Evolutionary conservation across 1,139 yeast species (phyloP).

Genomic region (Yamadazyma trypodendri): DNA sequence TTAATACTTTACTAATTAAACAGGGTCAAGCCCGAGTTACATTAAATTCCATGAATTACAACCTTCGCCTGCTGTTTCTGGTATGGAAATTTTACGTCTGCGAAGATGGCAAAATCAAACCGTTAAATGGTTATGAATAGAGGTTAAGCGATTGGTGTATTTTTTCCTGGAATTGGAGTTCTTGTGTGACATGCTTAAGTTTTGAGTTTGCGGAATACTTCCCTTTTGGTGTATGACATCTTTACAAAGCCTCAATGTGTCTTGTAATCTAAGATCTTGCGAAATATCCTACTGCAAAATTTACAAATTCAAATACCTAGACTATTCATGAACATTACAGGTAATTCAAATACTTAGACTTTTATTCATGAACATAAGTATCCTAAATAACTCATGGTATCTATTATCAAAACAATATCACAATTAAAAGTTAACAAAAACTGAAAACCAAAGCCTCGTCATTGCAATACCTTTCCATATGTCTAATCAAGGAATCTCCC

Average conservation of each 20-base stretch:
- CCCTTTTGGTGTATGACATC: background rate
- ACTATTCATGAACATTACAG: background rate
- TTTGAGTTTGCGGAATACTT: background rate
- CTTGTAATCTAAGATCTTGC: background rate
- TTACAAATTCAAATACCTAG: too few species aligned
- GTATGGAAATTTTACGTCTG: background rate
- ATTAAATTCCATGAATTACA: background rate
- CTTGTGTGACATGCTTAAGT: too few species aligned
- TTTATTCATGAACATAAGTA: background rate
- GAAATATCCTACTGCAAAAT: background rate
- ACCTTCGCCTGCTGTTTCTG: conserved; percentile 1
- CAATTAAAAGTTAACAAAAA: background rate
- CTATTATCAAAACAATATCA: background rate
- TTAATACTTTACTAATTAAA: background rate
- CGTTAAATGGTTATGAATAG: too few species aligned
- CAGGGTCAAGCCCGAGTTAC: background rate
- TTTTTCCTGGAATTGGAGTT: background rate
- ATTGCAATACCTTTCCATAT: background rate
- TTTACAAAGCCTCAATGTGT: too few species aligned
- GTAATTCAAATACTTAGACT: background rate
- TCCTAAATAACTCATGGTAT: conserved; percentile 1
- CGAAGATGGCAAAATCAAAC: too few species aligned
- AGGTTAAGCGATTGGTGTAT: too few species aligned
- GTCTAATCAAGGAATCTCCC: background rate
- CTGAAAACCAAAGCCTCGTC: background rate